Evolutionary conservation across 2,329 filamentous ascomycete genomes (phyloP), one percentile per base, ranked within the genome.

Genomic region (Hypomyces rosellus): DNA sequence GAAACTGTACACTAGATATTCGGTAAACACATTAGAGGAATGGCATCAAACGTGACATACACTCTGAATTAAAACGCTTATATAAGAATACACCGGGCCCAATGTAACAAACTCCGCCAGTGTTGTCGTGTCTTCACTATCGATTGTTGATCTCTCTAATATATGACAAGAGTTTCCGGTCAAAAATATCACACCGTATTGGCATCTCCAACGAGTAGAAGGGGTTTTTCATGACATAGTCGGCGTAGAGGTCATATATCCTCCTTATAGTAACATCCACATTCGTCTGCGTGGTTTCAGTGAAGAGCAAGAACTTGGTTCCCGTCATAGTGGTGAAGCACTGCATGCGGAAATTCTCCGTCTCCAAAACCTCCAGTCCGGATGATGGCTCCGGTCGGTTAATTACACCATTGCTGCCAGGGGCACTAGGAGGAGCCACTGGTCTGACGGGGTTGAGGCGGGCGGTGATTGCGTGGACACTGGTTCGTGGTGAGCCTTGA

Each of bases 141-240:
- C 76, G 79, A 62, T 75, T 83, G 63, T 85, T 86, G 59, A 84
- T 77, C 64, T 82, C 80, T 64, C 89, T 83, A 61, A 96, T 82
- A 70, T 91, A 95, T 36, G 84, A 88, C 57, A 81, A 79, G 57
- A 96, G 68, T 68, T 89, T 89, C 60, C 91, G 78, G 68, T 99
- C 93, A 73, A 96, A 99, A 60, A 89, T 87, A 65, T 97, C 93
- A 70, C 93, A 96, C 54, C 93, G 79, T 48, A 99, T 83, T 6
- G 93, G 93, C 91, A 97, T 99, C 73, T 99, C 93, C 51, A 96
- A 77, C 64, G 93, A 91, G 72, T 97, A 97, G 65, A 99, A 99
- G 1, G 93, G 93, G 68, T 99, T 99, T 77, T 97, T 99, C 89
- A 96, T 97, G 59, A 99, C 93, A 67, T 89, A 97, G 69, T 99